Evolutionary conservation across 2,329 filamentous ascomycete species (phyloP), one percentile per base, ranked within the genome.

Genomic region (Fusarium sp.): DNA sequence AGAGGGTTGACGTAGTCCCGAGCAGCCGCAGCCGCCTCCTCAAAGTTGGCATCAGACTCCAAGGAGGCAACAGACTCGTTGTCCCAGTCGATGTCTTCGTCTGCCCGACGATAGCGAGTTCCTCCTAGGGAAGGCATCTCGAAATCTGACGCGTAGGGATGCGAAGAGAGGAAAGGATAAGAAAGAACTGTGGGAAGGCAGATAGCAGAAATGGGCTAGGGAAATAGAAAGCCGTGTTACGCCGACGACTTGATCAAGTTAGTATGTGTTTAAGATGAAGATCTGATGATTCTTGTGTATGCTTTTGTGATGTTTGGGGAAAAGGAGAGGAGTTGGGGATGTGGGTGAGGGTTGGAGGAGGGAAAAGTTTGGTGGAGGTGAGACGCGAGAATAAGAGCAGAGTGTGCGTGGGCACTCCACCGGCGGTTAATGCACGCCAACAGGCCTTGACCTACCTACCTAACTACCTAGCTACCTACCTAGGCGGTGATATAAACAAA

Each of bases 381-480:
- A 41, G 21, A 27, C 15, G 17, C 13, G 36, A 58, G 43, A 27
- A 46, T 15, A 27, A 25, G 37, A 19, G 35, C 21, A 13, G 59
- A 23, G 27, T 36, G 37, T 11, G 57, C 33, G 44, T 41, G 39
- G 32, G 35, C 27, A 48, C 23, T 25, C 27, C 10, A 38, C 11
- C 31, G 48, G 23, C 37, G 17, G 45, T 32, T 33, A 35, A 59
- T 29, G 7, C 17, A 48, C 37, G 32, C 53, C 38, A 23, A 37
- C 27, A 37, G 39, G 47, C 48, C 23, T 41, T 42, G 9, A 35
- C 27, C 13, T 23, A 21, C 32, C 13, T 9, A 8, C n/a, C n/a
- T n/a, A n/a, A n/a, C n/a, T n/a, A n/a, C n/a, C n/a, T n/a, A n/a
- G n/a, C n/a, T n/a, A 35, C 27, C 13, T 23, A 21, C 32, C 13